Evolutionary conservation across 495 filamentous ascomycete species (phyloP), one percentile per base, ranked within the genome.

Genomic region (Niebla homalea): DNA sequence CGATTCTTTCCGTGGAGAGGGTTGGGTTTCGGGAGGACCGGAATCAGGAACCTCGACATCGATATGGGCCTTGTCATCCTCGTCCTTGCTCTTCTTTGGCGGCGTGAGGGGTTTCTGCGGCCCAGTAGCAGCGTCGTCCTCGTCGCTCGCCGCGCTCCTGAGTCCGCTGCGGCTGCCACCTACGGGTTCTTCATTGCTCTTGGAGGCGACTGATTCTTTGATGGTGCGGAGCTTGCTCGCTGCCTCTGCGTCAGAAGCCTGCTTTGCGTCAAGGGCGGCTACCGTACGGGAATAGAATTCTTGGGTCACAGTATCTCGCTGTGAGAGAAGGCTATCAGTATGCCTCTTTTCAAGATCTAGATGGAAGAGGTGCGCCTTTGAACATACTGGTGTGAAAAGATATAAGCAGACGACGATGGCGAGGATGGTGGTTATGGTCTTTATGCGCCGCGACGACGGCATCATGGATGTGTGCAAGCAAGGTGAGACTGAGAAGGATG

Each of bases 401-500:
- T 77, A 67, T 49, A 75, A 65, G 48, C 84, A 64, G 36, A 85
- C 59, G 41, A 71, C 64, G 49, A 74, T 68, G 49, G 86, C 56
- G 45, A 79, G 64, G 26, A 75, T 62, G 61, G 84, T 67, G 45
- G 70, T 68, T 23, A 84, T 61, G 36, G 79, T 63, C 48, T 78
- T 79, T 38, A 85, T 52, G 48, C 85, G 79, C 50, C 87, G 76
- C 57, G 73, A 73, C 1, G 85, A 85, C 58, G 80, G 77, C 86
- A 93, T 89, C 2, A 19, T 22, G 16, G 18, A 10, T 15, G 29
- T 32, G 29, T 39, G 18, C 15, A 20, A n/a, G 39, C 10, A 12
- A 32, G 29, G 29, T 12, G 29, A n/a, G n/a, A n/a, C n/a, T n/a
- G 29, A 32, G 7, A 32, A 12, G 29, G 29, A 32, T 32, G 1